Conservation (phyloP, 148 eudicot species). For the Camellia lanceoleosa region DNA sequence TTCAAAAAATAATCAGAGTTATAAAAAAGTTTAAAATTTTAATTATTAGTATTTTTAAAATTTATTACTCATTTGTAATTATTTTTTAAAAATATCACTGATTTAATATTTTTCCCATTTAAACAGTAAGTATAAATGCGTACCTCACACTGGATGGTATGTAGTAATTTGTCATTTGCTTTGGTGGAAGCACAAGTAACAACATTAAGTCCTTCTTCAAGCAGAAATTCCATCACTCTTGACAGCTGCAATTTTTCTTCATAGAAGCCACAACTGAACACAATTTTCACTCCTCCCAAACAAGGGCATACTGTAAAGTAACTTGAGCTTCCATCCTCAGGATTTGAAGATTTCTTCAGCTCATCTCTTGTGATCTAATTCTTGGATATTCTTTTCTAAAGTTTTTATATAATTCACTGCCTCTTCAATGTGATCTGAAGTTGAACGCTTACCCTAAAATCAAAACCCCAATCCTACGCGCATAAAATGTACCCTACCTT, state of each 20-base stretch:
- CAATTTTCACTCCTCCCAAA: slow-evolving; percentile 31
- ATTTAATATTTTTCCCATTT: too few relatives aligned
- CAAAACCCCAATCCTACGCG: not conserved
- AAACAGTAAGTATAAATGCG: too few relatives aligned
- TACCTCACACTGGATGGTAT: slow-evolving; percentile 46
- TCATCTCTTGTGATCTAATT: slow-evolving; percentile 27
- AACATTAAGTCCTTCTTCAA: slow-evolving; percentile 38
- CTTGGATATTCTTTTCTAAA: slow-evolving; percentile 31
- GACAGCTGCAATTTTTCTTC: slow-evolving; percentile 26
- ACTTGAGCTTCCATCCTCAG: slow-evolving; percentile 1
- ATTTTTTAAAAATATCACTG: too few relatives aligned
- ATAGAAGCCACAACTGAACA: slow-evolving; percentile 20
- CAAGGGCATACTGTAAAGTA: not conserved
- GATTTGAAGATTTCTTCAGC: slow-evolving; percentile 12
- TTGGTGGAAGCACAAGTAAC: slow-evolving; percentile 32
- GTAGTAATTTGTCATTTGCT: slow-evolving; percentile 23
- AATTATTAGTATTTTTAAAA: too few relatives aligned
- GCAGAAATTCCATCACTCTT: slow-evolving; percentile 23
- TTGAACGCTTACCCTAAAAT: slow-evolving; percentile 36
- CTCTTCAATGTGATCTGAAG: slow-evolving; percentile 31
- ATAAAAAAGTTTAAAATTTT: too few relatives aligned
- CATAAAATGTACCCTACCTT: not conserved
- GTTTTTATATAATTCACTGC: slow-evolving; percentile 42
- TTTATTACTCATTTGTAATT: too few relatives aligned
- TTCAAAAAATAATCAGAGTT: too few relatives aligned